These are phyloP conservation scores for Nephelium lappaceum DNA, from an alignment of 345 rosid genomes.

Conservation along the genomic window DNA sequence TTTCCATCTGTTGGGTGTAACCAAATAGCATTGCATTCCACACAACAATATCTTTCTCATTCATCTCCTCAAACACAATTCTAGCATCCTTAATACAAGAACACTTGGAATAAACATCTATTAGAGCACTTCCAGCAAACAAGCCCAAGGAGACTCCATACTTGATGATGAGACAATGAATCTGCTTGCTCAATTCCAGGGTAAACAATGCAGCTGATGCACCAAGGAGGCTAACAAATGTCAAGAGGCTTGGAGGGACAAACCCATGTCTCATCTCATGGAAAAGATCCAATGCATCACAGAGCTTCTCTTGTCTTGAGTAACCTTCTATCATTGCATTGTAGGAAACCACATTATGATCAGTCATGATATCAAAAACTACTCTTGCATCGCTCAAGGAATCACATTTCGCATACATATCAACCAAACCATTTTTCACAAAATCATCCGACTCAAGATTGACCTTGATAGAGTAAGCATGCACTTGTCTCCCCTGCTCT, in stretches of 20 bases:
- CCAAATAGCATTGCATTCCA: conserved; percentile 84
- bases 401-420: conserved; percentile 74
- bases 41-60: conserved; percentile 66
- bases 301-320: conserved; percentile 54
- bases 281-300: conserved; percentile 60
- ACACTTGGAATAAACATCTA: conserved; percentile 69
- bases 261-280: conserved; percentile 51
- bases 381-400: conserved; percentile 56
- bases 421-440: conserved; percentile 64
- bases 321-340: conserved; percentile 86
- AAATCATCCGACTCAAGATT: conserved; percentile 56
- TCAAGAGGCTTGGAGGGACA: conserved; percentile 59
- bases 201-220: conserved; percentile 51
- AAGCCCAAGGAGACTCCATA: conserved; percentile 49
- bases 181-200: conserved; percentile 59
- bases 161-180: conserved; percentile 65
- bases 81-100: conserved; percentile 57
- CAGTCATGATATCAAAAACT: conserved; percentile 48
- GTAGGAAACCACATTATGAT: conserved; percentile 54
- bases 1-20: conserved; percentile 58
- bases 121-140: conserved; percentile 63
- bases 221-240: conserved; percentile 78
- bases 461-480: conserved; percentile 61
- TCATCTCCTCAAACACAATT: conserved; percentile 62
- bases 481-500: conserved; percentile 63